Base-by-base conservation (phyloP, 768 basidiomycete species). In the Auriscalpium microsporum region DNA sequence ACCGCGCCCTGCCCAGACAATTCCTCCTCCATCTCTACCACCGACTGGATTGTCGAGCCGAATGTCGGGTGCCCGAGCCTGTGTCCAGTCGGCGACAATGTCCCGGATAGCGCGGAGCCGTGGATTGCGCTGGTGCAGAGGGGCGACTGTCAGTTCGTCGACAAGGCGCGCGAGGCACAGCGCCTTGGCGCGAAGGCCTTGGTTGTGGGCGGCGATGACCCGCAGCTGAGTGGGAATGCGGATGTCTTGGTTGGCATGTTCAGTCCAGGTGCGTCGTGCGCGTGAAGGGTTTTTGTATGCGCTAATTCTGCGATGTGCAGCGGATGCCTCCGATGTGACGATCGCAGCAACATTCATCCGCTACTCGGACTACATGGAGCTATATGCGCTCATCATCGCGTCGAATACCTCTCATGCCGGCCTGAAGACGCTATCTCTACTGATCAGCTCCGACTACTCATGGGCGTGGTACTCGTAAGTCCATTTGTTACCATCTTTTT, bases 381-480 rank as follows among this genome's bases (percentile, higher is more conserved):
- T 98, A 28, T 77, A 75, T 54, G 71, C 76, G n/a, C 73, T 94
- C 55, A 87, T 94, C 56, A 70, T 76, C 21, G 70, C 78, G 28
- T 90, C 87, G 38, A 90, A 90, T 56, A 86, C 87, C 3, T 86
- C 88, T 19, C 87, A 91, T 64, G 83, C 84, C 38, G 89, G 87
- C 44, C 63, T 90, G 49, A 78, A 75, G 45, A 91, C 90, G 0
- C 76, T 92, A 33, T 87, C 87, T 2, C 71, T 92, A 23, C 73
- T 86, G 56, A 85, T 92, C 63, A 87, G 81, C 13, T 83, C 86
- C 5, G 86, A 89, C 59, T 87, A 85, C 64, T 81, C 85, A 45
- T 94, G 90, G 85, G 90, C 93, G 65, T 94, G 92, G 90, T 92
- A 91, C 66, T 91, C 88, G 89, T 91, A 63, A 83, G 79, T 61